These are phyloP conservation scores for Phaffia rhodozyma DNA, from an alignment of 1,284 basidiomycete genomes.

Conservation along the genomic window DNA sequence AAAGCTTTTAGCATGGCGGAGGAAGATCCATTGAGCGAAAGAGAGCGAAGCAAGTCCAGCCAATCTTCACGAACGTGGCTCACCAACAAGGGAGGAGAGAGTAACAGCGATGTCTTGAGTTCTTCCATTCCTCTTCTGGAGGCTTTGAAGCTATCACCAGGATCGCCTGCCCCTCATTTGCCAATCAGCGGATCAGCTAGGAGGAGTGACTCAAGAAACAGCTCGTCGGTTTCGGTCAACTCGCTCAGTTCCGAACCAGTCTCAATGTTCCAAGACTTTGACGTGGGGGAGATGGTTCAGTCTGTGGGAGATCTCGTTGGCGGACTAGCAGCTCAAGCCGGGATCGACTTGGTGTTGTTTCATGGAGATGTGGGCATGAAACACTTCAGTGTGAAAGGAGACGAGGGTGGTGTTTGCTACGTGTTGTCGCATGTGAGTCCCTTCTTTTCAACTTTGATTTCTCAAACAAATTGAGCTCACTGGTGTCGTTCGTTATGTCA, in stretches of 20 bases:
- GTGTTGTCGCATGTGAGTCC: conserved; percentile 64
- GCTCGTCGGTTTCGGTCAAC: conserved; percentile 1
- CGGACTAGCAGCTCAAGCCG: conserved; percentile 65
- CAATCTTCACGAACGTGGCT: neutral
- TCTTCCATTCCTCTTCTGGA: conserved; percentile 28
- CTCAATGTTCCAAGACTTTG: conserved; percentile 36
- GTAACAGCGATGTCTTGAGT: neutral
- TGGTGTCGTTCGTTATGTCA: neutral
- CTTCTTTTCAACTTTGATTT: conserved; percentile 18
- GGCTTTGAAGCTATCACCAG: conserved; percentile 2
- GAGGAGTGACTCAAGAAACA: neutral
- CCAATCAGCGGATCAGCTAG: neutral
- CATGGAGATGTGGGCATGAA: conserved; percentile 74
- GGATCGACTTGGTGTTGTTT: conserved; percentile 75
- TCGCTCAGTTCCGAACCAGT: conserved; percentile 6
- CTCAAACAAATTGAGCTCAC: neutral
- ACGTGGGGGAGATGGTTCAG: conserved; percentile 60
- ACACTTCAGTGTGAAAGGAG: conserved; percentile 68
- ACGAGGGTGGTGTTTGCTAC: conserved; percentile 70
- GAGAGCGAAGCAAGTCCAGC: neutral
- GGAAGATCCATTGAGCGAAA: neutral
- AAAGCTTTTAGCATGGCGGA: neutral
- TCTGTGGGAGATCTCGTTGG: conserved; percentile 70
- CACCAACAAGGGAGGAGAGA: neutral
- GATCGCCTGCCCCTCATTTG: neutral